Base-by-base conservation (phyloP, 768 basidiomycete species). In the Suillus americanus region DNA sequence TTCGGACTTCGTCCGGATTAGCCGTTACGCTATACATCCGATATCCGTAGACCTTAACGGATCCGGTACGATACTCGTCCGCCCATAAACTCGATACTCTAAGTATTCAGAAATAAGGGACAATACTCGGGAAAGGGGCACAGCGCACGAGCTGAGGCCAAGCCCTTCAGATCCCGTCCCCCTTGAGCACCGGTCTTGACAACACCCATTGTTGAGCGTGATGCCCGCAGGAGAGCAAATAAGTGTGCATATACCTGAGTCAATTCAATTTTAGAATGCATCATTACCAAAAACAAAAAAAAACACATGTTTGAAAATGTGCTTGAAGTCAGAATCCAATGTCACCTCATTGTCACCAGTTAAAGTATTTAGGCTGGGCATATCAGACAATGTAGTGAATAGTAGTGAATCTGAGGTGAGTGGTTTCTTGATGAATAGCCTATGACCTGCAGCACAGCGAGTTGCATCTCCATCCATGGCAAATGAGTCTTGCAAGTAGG, bases 281-380 rank as follows among this genome's bases (percentile, higher is more conserved):
- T n/a, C n/a, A n/a, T n/a, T n/a, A n/a, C n/a, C n/a, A n/a, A n/a
- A n/a, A n/a, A n/a, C n/a, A n/a, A n/a, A 7, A 43, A 0, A 68
- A 14, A 20, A 45, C 46, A 23, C 40, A 68, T 67, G 28, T 46
- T 71, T 71, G 41, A 67, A 56, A 1, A 67, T 28, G n/a, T 71
- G 70, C 25, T 68, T 67, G 1, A 23, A 66, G 55, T 71, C 70
- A 53, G 64, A 66, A 41, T 69, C 69, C 18, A 64, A 14, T 0
- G 63, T 70, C 7, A 67, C 63, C 12, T 62, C 30, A 12, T 57
- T 25, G 12, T 57, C 28, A 0, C 69, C 69, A 0, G 65, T 66
- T 14, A 51, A 62, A 1, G 64, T 38, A 30, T 71, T 69, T 14
- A 71, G 9, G 0, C 70, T 66, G 5, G 20, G 51, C 62, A 71